Conservation (phyloP, 139 green algal species). For the Dunaliella primolecta region DNA sequence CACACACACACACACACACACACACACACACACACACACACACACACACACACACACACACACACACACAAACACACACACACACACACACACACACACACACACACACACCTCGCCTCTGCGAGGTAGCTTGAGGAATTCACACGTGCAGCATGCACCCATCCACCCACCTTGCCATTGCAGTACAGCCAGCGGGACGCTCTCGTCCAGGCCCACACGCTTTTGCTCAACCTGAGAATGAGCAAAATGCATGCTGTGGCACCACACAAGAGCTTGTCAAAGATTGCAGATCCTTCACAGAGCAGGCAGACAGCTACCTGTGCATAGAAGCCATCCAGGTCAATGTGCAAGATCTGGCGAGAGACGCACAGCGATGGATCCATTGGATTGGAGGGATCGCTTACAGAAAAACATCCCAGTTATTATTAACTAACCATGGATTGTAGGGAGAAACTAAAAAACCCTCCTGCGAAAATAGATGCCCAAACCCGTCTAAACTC, state of each 20-base stretch:
- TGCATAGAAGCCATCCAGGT: slow-evolving; percentile 82
- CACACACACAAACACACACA: neutral
- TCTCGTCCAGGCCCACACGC: neutral
- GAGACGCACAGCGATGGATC: too few relatives aligned
- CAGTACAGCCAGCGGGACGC: slow-evolving; percentile 12
- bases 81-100: neutral
- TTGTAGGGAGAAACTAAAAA: too few relatives aligned
- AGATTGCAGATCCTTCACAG: neutral
- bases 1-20: neutral
- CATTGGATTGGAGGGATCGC: too few relatives aligned
- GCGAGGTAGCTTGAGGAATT: neutral
- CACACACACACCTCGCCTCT: neutral
- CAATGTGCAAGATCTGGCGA: slow-evolving; percentile 59
- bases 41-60: neutral
- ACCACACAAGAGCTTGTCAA: neutral
- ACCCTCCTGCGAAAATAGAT: too few relatives aligned
- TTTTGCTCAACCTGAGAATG: slow-evolving; percentile 4
- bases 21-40: neutral
- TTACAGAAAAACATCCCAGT: too few relatives aligned
- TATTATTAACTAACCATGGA: too few relatives aligned
- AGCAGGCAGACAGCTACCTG: neutral
- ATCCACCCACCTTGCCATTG: slow-evolving; percentile 25
- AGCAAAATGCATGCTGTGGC: neutral
- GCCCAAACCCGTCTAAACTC: too few relatives aligned
- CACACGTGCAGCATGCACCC: neutral